These are phyloP conservation scores for Waitea zeae DNA, from an alignment of 1,284 basidiomycete species.

Conservation along the genomic window DNA sequence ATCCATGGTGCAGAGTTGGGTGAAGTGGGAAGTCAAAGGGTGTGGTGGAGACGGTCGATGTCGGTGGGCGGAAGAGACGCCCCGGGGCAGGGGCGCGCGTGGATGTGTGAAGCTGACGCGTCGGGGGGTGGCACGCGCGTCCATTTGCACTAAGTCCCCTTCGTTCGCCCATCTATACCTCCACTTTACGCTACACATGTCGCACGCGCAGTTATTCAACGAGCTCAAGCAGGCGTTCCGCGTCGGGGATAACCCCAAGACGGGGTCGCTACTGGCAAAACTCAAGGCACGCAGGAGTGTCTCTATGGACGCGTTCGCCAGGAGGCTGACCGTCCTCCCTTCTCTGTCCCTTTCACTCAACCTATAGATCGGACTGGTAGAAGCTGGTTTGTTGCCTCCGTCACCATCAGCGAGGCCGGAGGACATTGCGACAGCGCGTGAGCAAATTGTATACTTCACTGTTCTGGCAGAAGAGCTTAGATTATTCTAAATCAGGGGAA, in stretches of 20 bases:
- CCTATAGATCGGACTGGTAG: slow-evolving; percentile 59
- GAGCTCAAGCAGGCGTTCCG: slow-evolving; percentile 46
- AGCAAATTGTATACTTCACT: too few species aligned
- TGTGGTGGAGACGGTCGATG: too few species aligned
- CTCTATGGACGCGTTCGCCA: slow-evolving; percentile 6
- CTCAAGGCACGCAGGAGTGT: slow-evolving; percentile 74
- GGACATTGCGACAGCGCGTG: slow-evolving; percentile 57
- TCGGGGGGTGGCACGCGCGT: slow-evolving; percentile 41
- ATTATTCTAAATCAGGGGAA: too few species aligned
- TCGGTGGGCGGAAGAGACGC: too few species aligned
- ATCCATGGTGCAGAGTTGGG: slow-evolving; percentile 33
- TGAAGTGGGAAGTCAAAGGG: too few species aligned
- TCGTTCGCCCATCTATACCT: slow-evolving; percentile 9
- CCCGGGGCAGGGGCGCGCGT: too few species aligned
- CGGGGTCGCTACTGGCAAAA: slow-evolving; percentile 40
- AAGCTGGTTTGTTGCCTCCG: slow-evolving; percentile 60
- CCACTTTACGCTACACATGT: slow-evolving; percentile 15
- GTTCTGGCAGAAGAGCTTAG: slow-evolving; percentile 14
- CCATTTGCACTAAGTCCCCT: slow-evolving; percentile 9
- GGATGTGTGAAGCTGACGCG: too few species aligned
- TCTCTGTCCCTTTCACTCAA: neutral
- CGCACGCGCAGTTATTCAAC: slow-evolving; percentile 26
- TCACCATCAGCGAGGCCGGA: slow-evolving; percentile 35
- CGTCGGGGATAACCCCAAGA: slow-evolving; percentile 49
- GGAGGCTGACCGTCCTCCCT: too few species aligned